Percentiles rank a stretch among this genome's conserved stretches.
Conservation (phyloP, 495 filamentous ascomycete species). For the Trichoderma orchidacearum region DNA sequence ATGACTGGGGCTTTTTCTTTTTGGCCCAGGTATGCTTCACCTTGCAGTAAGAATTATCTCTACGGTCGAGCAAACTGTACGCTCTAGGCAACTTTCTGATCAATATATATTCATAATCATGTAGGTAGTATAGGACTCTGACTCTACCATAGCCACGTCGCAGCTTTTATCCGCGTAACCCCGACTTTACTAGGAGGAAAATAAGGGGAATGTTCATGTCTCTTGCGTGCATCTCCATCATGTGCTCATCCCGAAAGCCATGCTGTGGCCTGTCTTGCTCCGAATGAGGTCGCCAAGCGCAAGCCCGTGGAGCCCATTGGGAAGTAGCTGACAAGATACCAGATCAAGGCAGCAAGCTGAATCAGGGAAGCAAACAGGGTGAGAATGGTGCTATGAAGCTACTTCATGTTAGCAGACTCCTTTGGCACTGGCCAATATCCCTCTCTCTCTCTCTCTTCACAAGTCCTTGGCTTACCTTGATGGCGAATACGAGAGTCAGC, state of each 20-base stretch:
- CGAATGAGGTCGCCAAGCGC: constrained; percentile 74
- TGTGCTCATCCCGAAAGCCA: constrained; percentile 68
- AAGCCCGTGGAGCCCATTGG: constrained; percentile 88
- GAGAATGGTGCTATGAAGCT: constrained; percentile 71
- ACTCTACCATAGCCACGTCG: no score
- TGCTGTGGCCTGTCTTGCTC: constrained; percentile 65
- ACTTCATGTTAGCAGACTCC: constrained; percentile 10
- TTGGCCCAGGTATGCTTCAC: no score
- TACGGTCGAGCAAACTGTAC: no score
- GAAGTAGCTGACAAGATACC: constrained; percentile 97
- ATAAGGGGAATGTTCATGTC: no score
- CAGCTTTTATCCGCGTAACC: no score
- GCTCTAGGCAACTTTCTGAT: no score
- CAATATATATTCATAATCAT: no score
- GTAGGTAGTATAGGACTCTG: no score
- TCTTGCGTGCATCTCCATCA: neutral
- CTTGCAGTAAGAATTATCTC: no score
- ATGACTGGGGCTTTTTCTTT: no score
- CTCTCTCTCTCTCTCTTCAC: neutral
- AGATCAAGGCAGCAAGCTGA: constrained; percentile 70
- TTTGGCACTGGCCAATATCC: no score
- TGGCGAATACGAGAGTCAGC: constrained; percentile 79
- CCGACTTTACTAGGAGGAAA: no score
- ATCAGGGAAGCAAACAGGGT: constrained; percentile 72
- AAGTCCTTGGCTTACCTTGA: constrained; percentile 55